Evolutionary conservation across 192 early-diverging fungal species (phyloP), one percentile per base, ranked within the genome.

Genomic region (Coemansia sp.): DNA sequence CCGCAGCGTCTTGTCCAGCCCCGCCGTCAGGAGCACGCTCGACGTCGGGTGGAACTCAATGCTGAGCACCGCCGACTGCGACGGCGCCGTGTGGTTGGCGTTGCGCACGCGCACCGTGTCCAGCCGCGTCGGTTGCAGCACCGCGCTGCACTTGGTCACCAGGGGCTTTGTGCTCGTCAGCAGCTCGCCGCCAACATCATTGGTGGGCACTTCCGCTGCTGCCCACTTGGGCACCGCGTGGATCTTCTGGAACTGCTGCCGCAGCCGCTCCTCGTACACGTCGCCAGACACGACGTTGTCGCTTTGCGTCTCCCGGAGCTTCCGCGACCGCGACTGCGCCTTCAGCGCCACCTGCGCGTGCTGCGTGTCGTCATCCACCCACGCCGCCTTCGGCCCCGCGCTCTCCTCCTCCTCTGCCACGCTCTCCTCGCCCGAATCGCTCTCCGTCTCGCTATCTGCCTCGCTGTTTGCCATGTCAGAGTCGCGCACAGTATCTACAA

Each of bases 171-270:
- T 79, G 6, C 53, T 64, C 46, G 60, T 50, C 24, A 84, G 59
- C 56, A 69, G 61, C n/a, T 78, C 79, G 33, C 69, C 63, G n/a
- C 77, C 75, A 34, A 74, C 41, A n/a, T 86, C 83, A 35, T 74
- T 76, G 63, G 82, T 79, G 24, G 62, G 24, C 24, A 27, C 62
- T 13, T 68, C 69, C 39, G 66, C 51, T 40, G 45, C 59, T 3
- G 95, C 94, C 97, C 96, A 98, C 54, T 85, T 85, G 1, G 96
- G 95, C 0, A 84, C 87, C 16, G 94, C 94, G 67, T 97, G 84
- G 21, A 97, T 88, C 68, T 91, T 91, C 60, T 90, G 84, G 79
- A 90, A 93, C 88, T 98, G 96, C 68, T 85, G 72, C 24, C 95
- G 84, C 61, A 99, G 82, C 59, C 95, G 81, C 60, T 81, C 75